Evolutionary conservation across 352 stramenopile species (phyloP).

Genomic region (Plasmopara muralis): DNA sequence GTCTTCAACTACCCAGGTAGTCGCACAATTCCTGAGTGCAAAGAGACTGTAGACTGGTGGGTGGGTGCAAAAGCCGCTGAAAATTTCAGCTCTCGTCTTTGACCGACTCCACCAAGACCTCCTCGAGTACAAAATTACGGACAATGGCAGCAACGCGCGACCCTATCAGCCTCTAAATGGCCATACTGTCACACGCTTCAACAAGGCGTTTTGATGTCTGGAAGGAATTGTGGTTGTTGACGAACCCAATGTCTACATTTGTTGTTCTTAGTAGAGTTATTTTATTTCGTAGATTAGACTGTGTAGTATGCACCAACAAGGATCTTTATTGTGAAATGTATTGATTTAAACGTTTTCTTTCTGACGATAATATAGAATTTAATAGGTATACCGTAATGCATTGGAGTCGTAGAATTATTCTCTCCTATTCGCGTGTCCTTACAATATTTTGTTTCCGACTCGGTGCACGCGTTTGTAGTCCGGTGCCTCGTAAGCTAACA

Average conservation of each 20-base stretch:
- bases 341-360: too few species aligned
- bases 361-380: too few species aligned
- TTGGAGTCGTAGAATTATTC: too few species aligned
- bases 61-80: conserved; percentile 44
- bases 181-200: conserved; percentile 21
- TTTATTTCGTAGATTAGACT: too few species aligned
- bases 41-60: conserved; percentile 60
- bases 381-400: too few species aligned
- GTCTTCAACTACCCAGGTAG: conserved; percentile 69
- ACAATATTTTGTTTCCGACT: too few species aligned
- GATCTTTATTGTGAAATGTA: too few species aligned
- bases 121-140: conserved; percentile 26
- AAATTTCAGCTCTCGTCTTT: conserved; percentile 33
- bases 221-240: background rate
- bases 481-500: too few species aligned
- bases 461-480: too few species aligned
- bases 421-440: too few species aligned
- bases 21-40: conserved; percentile 46
- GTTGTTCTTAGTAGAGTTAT: too few species aligned
- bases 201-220: conserved; percentile 3
- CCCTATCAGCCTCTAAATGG: conserved; percentile 36
- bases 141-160: conserved; percentile 39
- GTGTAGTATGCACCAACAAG: too few species aligned
- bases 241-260: background rate
- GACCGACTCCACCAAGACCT: conserved; percentile 28